phyloP scores from a whole-genome alignment of 192 early-diverging fungal species.

The Lunasporangiospora selenospora region DNA sequence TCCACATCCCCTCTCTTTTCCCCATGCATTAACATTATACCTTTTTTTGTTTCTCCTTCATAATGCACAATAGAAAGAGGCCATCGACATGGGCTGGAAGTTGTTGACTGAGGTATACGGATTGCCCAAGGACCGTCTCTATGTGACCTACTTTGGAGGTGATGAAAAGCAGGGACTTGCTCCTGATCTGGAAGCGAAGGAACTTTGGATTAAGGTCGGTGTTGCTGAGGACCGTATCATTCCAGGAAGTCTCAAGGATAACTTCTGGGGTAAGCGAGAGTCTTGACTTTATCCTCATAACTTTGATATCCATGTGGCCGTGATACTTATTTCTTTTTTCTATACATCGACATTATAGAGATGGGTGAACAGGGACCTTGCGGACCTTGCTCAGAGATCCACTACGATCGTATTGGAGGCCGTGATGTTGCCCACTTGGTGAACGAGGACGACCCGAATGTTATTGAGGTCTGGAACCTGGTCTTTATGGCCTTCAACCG shows the following conservation, averaged over 20 bases:
- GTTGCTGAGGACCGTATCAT: constrained; percentile 83
- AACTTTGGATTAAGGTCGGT: constrained; percentile 92
- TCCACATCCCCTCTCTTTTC: neutral
- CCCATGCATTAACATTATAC: constrained; percentile 6
- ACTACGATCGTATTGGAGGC: constrained; percentile 96
- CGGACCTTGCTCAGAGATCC: constrained; percentile 98
- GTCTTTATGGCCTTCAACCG: constrained; percentile 99
- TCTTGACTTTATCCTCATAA: constrained; percentile 5
- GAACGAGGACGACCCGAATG: constrained; percentile 97
- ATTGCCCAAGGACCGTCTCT: constrained; percentile 87
- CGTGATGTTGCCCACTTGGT: constrained; percentile 89
- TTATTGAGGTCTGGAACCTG: constrained; percentile 99
- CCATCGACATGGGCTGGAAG: constrained; percentile 91
- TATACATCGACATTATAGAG: constrained; percentile 63
- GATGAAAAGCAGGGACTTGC: constrained; percentile 79
- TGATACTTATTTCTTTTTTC: neutral
- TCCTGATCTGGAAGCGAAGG: constrained; percentile 89
- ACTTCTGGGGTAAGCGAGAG: constrained; percentile 89
- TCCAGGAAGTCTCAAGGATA: constrained; percentile 91
- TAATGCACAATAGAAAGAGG: constrained; percentile 69
- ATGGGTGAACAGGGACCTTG: constrained; percentile 98
- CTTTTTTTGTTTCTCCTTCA: neutral
- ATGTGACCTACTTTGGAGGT: constrained; percentile 97
- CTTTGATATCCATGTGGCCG: neutral
- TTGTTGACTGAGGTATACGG: constrained; percentile 87